Conservation (phyloP, 495 filamentous ascomycete species). For the Trichoderma erinaceum region DNA sequence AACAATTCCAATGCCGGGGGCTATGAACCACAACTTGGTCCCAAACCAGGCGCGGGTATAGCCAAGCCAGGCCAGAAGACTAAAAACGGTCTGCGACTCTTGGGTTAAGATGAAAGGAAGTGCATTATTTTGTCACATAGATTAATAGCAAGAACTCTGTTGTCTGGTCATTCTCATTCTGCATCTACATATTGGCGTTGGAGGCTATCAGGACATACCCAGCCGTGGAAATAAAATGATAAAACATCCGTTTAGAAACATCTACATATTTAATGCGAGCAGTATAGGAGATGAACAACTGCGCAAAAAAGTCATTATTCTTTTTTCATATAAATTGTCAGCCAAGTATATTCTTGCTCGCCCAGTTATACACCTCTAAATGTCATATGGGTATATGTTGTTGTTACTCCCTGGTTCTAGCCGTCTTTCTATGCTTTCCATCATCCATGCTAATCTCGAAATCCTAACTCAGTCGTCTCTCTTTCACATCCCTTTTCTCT, state of each 20-base stretch:
- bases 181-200: slow-evolving; percentile 8
- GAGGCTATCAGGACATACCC: background rate
- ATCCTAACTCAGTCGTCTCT: background rate
- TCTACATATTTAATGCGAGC: background rate
- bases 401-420: background rate
- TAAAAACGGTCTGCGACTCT: slow-evolving; percentile 67
- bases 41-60: slow-evolving; percentile 55
- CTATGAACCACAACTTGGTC: slow-evolving; percentile 42
- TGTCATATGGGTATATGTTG: slow-evolving; percentile 5
- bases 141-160: background rate
- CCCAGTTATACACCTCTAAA: background rate
- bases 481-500: background rate
- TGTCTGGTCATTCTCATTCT: slow-evolving; percentile 4
- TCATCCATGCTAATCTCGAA: background rate
- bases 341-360: background rate
- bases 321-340: too few relatives aligned
- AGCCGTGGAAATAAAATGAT: background rate
- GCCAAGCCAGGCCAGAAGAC: slow-evolving; percentile 75
- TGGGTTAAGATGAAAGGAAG: slow-evolving; percentile 57
- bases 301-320: too few relatives aligned
- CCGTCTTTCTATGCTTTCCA: slow-evolving; percentile 12
- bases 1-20: slow-evolving; percentile 22
- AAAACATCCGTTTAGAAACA: background rate
- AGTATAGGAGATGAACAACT: background rate
- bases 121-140: slow-evolving; percentile 13